phyloP scores from a whole-genome alignment of 768 basidiomycete genomes.

The Rhizopogon roseolus region DNA sequence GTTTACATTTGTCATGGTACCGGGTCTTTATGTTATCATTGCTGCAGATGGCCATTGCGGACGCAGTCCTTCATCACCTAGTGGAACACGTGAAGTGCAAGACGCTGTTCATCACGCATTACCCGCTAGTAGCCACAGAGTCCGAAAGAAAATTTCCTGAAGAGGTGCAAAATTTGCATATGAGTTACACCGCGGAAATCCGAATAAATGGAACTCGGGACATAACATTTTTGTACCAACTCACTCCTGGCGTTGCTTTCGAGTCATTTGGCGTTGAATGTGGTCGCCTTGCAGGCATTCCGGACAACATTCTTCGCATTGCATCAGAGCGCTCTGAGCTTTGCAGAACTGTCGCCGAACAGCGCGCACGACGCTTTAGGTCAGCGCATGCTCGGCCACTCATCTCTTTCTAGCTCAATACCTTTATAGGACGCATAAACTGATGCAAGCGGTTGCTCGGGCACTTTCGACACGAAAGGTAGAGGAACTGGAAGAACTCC shows the following conservation, averaged over 20 bases:
- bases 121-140: slow-evolving; percentile 75
- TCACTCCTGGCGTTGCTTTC: slow-evolving; percentile 68
- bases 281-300: slow-evolving; percentile 80
- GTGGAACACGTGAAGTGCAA: slow-evolving; percentile 55
- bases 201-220: slow-evolving; percentile 70
- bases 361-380: slow-evolving; percentile 47
- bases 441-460: not conserved
- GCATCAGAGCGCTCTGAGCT: slow-evolving; percentile 53
- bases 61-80: slow-evolving; percentile 73
- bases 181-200: slow-evolving; percentile 72
- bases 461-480: slow-evolving; percentile 8
- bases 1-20: slow-evolving; percentile 9
- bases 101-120: slow-evolving; percentile 94
- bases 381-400: slow-evolving; percentile 18
- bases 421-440: not conserved
- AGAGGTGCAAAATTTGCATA: slow-evolving; percentile 75
- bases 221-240: slow-evolving; percentile 83
- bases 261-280: slow-evolving; percentile 94
- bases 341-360: slow-evolving; percentile 51
- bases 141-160: slow-evolving; percentile 54
- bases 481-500: slow-evolving; percentile 17
- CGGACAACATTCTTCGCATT: slow-evolving; percentile 57
- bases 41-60: slow-evolving; percentile 78
- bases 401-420: not conserved
- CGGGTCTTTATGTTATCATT: not conserved